A percentile compares a stretch with the other conserved stretches of the same genome.
Evolutionary conservation across 257 asterid species (phyloP).

Genomic region (Catharanthus roseus): DNA sequence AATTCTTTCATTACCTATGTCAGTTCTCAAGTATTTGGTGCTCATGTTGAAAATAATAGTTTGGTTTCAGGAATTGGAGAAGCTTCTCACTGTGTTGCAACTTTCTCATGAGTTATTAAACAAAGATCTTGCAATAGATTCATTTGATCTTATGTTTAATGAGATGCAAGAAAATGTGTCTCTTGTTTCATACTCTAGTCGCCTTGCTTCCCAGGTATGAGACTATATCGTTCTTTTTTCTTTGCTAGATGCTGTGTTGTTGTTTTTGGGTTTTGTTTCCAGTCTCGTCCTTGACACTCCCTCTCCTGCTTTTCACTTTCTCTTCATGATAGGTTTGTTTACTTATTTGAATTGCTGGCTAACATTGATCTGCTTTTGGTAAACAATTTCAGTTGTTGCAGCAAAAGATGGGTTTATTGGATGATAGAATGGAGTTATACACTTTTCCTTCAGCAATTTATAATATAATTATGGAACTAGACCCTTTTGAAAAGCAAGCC

Average conservation of each 20-base stretch:
- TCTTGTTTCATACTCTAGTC: constrained; percentile 92
- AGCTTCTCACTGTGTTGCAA: constrained; percentile 67
- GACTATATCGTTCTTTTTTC: not conserved
- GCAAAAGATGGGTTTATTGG: not conserved
- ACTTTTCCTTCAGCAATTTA: not conserved
- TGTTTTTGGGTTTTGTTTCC: not conserved
- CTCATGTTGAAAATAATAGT: constrained; percentile 17
- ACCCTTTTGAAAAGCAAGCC: not conserved
- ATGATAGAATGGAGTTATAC: not conserved
- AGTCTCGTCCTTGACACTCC: no score
- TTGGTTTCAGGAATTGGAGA: constrained; percentile 80
- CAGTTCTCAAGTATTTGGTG: constrained; percentile 2
- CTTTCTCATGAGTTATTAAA: constrained; percentile 80
- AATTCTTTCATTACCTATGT: constrained; percentile 1
- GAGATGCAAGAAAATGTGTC: constrained; percentile 99
- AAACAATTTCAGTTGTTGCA: not conserved
- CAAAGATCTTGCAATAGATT: constrained; percentile 74
- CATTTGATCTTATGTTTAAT: constrained; percentile 70
- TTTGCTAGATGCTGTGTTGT: not conserved
- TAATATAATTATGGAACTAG: not conserved
- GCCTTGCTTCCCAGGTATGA: constrained; percentile 97
- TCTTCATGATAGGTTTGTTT: not conserved
- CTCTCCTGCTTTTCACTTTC: not conserved
- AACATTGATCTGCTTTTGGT: not conserved
- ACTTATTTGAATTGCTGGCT: not conserved